These are phyloP conservation scores for Powellomyces hirtus DNA, from an alignment of 192 early-diverging fungal species.

Conservation along the genomic window DNA sequence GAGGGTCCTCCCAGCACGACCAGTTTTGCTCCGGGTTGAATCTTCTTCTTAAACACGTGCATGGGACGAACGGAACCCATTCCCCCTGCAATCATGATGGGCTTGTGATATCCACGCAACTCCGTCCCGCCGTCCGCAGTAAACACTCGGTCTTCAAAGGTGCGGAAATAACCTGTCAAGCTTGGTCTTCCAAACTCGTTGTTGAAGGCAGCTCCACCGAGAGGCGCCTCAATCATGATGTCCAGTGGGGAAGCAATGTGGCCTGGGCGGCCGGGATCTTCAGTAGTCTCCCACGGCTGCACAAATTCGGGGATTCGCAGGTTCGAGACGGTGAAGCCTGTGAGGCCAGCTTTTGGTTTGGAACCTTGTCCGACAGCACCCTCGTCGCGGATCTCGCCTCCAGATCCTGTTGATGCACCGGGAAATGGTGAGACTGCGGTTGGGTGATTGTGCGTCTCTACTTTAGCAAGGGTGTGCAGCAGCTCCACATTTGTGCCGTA, in stretches of 20 bases:
- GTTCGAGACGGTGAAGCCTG: slow-evolving; percentile 94
- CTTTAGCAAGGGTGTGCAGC: slow-evolving; percentile 92
- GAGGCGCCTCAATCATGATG: slow-evolving; percentile 97
- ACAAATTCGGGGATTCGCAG: slow-evolving; percentile 84
- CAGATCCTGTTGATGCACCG: slow-evolving; percentile 96
- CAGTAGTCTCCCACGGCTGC: slow-evolving; percentile 88
- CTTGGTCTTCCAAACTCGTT: slow-evolving; percentile 98
- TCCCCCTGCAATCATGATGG: slow-evolving; percentile 99
- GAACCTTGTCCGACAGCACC: slow-evolving; percentile 96
- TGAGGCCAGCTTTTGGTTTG: slow-evolving; percentile 91
- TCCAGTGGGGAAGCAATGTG: slow-evolving; percentile 91
- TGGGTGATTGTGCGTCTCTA: slow-evolving; percentile 99
- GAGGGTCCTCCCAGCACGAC: slow-evolving; percentile 93
- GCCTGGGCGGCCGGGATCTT: slow-evolving; percentile 75
- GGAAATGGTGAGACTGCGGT: slow-evolving; percentile 98
- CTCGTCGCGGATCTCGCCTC: slow-evolving; percentile 99
- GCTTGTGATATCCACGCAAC: slow-evolving; percentile 97
- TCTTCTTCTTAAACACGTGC: slow-evolving; percentile 86
- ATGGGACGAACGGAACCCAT: slow-evolving; percentile 87
- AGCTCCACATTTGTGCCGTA: slow-evolving; percentile 66
- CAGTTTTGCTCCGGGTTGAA: slow-evolving; percentile 73
- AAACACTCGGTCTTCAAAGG: slow-evolving; percentile 58
- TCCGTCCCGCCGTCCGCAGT: slow-evolving; percentile 59
- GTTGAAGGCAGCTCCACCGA: slow-evolving; percentile 98
- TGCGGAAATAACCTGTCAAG: slow-evolving; percentile 96